A percentile compares a stretch with the other conserved stretches of the same genome.
Conservation (phyloP, 352 stramenopile species). For the Plasmopara muralis region DNA sequence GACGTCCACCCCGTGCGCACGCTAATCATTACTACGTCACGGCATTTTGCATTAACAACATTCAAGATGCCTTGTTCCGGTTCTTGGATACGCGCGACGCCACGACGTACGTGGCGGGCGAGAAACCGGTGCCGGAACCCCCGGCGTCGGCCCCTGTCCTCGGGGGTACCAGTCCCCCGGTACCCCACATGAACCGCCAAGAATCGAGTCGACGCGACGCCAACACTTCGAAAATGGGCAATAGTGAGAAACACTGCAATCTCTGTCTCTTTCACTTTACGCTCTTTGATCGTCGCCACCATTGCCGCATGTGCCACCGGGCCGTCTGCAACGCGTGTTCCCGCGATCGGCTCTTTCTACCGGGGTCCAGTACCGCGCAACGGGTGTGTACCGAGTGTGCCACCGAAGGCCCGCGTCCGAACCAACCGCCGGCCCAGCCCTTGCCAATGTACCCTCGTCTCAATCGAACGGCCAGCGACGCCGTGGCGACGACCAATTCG, state of each 20-base stretch:
- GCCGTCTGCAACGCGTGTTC: slow-evolving; percentile 85
- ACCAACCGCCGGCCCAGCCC: slow-evolving; percentile 18
- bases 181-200: slow-evolving; percentile 49
- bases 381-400: slow-evolving; percentile 86
- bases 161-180: slow-evolving; percentile 10
- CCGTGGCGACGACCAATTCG: slow-evolving; percentile 32
- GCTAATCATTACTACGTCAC: slow-evolving; percentile 87
- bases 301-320: slow-evolving; percentile 86
- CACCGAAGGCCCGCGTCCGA: slow-evolving; percentile 66
- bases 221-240: slow-evolving; percentile 53
- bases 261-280: slow-evolving; percentile 87
- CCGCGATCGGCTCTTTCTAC: slow-evolving; percentile 76
- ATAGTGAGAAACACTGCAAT: slow-evolving; percentile 86
- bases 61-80: slow-evolving; percentile 78
- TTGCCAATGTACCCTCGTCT: slow-evolving; percentile 36
- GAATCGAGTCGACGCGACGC: slow-evolving; percentile 43
- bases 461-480: slow-evolving; percentile 55
- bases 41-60: slow-evolving; percentile 85
- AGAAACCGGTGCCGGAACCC: slow-evolving; percentile 59
- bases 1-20: slow-evolving; percentile 53
- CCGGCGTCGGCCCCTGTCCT: slow-evolving; percentile 42
- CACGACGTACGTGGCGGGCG: slow-evolving; percentile 67
- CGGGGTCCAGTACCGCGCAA: slow-evolving; percentile 76
- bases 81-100: slow-evolving; percentile 76
- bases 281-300: slow-evolving; percentile 83